These are phyloP conservation scores for Neopestalotiopsis sp. DNA, from an alignment of 2,329 filamentous ascomycete genomes.

Conservation along the genomic window DNA sequence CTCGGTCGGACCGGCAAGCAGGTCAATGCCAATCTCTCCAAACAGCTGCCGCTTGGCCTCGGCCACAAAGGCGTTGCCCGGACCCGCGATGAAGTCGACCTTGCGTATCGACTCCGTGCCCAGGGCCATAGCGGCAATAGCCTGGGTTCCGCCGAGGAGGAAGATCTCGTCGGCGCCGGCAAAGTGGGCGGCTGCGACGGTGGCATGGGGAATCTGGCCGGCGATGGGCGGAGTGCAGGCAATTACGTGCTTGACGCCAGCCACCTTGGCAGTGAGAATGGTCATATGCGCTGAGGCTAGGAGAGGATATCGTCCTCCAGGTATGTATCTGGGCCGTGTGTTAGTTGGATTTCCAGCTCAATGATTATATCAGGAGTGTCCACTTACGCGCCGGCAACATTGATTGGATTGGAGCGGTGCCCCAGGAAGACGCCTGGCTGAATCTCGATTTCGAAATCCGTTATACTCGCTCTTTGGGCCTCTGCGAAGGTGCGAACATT, in stretches of 20 bases:
- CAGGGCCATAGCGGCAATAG: constrained; percentile 55
- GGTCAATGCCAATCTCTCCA: constrained; percentile 58
- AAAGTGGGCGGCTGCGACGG: constrained; percentile 54
- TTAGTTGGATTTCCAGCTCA: not conserved
- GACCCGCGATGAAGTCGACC: constrained; percentile 57
- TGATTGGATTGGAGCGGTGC: constrained; percentile 55
- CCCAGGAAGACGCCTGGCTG: constrained; percentile 54
- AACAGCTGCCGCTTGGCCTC: constrained; percentile 59
- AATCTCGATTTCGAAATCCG: constrained; percentile 57
- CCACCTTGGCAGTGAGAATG: constrained; percentile 58
- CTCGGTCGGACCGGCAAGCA: constrained; percentile 59
- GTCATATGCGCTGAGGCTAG: constrained; percentile 61
- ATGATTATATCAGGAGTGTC: not conserved
- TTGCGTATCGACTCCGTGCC: constrained; percentile 53
- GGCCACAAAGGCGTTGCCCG: constrained; percentile 59
- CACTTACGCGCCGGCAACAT: constrained; percentile 46
- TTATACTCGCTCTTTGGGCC: constrained; percentile 49
- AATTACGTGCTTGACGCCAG: constrained; percentile 54
- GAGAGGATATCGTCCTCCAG: constrained; percentile 56
- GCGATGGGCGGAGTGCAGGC: constrained; percentile 56
- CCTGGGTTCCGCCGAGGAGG: constrained; percentile 57
- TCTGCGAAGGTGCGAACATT: constrained; percentile 55
- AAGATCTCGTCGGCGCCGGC: constrained; percentile 57
- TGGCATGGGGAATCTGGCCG: constrained; percentile 51
- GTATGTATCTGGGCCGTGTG: constrained; percentile 43